phyloP scores from a whole-genome alignment of 2,329 filamentous ascomycete genomes.

The Colletotrichum godetiae region DNA sequence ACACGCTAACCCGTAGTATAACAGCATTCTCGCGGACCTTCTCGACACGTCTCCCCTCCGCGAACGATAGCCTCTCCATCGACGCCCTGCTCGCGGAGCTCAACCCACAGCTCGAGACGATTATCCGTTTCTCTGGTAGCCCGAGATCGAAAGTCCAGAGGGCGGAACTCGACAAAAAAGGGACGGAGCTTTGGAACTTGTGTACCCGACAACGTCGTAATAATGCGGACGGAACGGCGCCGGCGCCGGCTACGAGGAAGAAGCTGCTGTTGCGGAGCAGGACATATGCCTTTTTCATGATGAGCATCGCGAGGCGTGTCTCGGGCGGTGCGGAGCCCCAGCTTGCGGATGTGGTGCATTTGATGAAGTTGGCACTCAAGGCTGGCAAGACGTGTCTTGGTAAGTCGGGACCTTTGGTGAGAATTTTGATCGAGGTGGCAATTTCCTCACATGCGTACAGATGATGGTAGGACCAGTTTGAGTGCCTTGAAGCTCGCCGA shows the following conservation, averaged over 20 bases:
- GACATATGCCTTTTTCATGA: constrained; percentile 73
- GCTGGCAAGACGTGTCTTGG: constrained; percentile 72
- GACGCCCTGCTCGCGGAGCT: constrained; percentile 45
- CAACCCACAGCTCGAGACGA: constrained; percentile 32
- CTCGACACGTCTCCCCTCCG: constrained; percentile 27
- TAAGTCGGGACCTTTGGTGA: constrained; percentile 45
- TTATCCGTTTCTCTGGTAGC: neutral
- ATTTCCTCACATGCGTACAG: constrained; percentile 42
- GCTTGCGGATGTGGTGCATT: constrained; percentile 58
- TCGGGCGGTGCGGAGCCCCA: constrained; percentile 37
- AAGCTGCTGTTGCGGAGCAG: constrained; percentile 54
- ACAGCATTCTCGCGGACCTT: constrained; percentile 28
- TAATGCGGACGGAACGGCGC: constrained; percentile 38
- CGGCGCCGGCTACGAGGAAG: constrained; percentile 37
- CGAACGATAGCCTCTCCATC: constrained; percentile 36
- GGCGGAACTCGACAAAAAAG: constrained; percentile 64
- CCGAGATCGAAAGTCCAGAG: neutral
- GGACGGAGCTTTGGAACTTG: constrained; percentile 74
- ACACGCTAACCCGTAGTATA: neutral
- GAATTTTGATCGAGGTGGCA: neutral
- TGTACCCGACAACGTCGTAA: constrained; percentile 64
- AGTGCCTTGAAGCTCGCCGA: constrained; percentile 55
- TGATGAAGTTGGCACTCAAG: constrained; percentile 76
- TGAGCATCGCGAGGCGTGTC: constrained; percentile 65
- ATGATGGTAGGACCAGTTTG: constrained; percentile 61